Base-by-base conservation (phyloP, 495 filamentous ascomycete genomes). In the Penicillium atrosanguineum region DNA sequence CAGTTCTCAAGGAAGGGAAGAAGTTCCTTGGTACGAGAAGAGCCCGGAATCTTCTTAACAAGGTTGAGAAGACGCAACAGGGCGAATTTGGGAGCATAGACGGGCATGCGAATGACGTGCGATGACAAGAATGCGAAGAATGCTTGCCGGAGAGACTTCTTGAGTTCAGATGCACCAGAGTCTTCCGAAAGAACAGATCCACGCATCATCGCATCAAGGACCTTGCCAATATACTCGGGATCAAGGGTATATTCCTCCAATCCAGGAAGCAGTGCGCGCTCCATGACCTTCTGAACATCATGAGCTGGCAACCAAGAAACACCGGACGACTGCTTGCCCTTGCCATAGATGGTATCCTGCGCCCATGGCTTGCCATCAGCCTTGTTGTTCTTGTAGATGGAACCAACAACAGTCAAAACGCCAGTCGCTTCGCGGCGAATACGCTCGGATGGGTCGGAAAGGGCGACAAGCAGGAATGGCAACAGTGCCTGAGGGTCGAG, bases 181-280 rank as follows among this genome's bases (percentile, higher is more conserved):
- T 69, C 55, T 31, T 69, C 69, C 3, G 70, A 59, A 8, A 61
- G 28, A 41, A 65, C 50, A 26, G 71, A 64, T 46, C 80, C 75
- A 42, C 84, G 77, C 20, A 91, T 57, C 1, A 73, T 69, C 43
- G 73, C 76, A 45, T 80, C 79, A n/a, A 95, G 60, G 7, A 79
- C 75, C 19, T 76, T 78, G 9, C 75, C 70, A 21, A 93, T 70
- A 39, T 91, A 79, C 31, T 73, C 79, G 6, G 80, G 69, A 63
- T 96, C 91, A 18, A 95, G 72, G 9, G 90, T 78, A 59, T 85
- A 92, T 68, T 96, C 92, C 62, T 96, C 91, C 16, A 97, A 62
- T 6, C 75, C 80, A 2, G 88, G 86, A 20, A 88, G 62, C 29
- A 97, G 66, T 21, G 86, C 71, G 18, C 78, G 80, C 16, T 79